A percentile compares a stretch with the other conserved stretches of the same genome.
Evolutionary conservation across 148 eudicot genomes (phyloP).

Genomic region (Silene conica): DNA sequence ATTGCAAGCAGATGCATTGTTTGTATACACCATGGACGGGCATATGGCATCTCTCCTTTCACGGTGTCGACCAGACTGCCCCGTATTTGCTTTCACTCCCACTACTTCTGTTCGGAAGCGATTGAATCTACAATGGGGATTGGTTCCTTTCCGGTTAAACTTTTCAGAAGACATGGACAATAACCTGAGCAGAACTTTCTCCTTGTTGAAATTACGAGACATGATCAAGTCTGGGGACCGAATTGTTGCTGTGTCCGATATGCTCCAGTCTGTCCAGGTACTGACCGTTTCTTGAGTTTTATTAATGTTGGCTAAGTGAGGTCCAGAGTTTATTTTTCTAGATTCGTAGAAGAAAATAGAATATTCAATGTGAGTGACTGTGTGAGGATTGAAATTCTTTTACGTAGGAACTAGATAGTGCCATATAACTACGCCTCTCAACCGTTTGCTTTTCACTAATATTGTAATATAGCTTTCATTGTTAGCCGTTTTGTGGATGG

Average conservation of each 20-base stretch:
- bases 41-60: constrained; percentile 37
- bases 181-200: constrained; percentile 26
- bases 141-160: constrained; percentile 30
- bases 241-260: constrained; percentile 32
- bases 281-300: constrained; percentile 21
- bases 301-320: background rate
- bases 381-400: background rate
- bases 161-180: constrained; percentile 34
- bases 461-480: background rate
- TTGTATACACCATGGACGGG: constrained; percentile 32
- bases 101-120: constrained; percentile 19
- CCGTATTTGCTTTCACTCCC: constrained; percentile 32
- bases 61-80: constrained; percentile 36
- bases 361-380: background rate
- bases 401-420: background rate
- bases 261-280: constrained; percentile 35
- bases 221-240: constrained; percentile 34
- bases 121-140: constrained; percentile 32
- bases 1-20: constrained; percentile 29
- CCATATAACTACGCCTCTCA: background rate
- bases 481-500: background rate
- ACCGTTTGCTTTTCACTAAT: background rate
- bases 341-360: background rate
- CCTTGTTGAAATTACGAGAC: constrained; percentile 26
- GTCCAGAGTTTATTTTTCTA: background rate